Evolutionary conservation across 2,329 filamentous ascomycete species (phyloP).

Genomic region (Colletotrichum sp.): DNA sequence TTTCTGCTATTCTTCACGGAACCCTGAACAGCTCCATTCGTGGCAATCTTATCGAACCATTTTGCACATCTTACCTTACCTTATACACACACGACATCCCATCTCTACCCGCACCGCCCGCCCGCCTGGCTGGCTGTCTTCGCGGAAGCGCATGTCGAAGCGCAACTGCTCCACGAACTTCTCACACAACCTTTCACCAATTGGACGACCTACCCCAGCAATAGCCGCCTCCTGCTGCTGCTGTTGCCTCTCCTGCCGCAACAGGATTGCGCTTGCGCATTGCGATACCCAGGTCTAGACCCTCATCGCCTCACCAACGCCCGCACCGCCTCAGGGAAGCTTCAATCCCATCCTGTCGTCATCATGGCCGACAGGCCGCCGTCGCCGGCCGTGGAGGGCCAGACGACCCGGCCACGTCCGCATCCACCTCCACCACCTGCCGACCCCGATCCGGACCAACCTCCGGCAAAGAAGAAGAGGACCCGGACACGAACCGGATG

Average conservation of each 20-base stretch:
- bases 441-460: constrained; percentile 1
- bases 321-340: neutral
- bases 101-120: neutral
- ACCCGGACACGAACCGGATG: constrained; percentile 39
- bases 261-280: neutral
- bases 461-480: constrained; percentile 26
- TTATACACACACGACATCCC: neutral
- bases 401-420: neutral
- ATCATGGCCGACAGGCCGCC: neutral
- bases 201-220: neutral
- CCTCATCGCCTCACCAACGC: neutral
- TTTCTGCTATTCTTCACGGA: neutral
- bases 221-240: neutral
- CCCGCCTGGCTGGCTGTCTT: neutral
- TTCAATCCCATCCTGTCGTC: neutral
- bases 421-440: neutral
- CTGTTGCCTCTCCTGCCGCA: neutral
- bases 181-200: neutral
- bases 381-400: neutral
- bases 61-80: neutral
- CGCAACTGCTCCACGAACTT: constrained; percentile 10
- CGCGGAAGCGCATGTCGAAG: constrained; percentile 14
- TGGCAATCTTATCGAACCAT: neutral
- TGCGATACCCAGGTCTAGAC: neutral
- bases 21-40: neutral